Evolutionary conservation across 2,329 filamentous ascomycete genomes (phyloP).

Genomic region (Paecilomyces dactylethromorphus): DNA sequence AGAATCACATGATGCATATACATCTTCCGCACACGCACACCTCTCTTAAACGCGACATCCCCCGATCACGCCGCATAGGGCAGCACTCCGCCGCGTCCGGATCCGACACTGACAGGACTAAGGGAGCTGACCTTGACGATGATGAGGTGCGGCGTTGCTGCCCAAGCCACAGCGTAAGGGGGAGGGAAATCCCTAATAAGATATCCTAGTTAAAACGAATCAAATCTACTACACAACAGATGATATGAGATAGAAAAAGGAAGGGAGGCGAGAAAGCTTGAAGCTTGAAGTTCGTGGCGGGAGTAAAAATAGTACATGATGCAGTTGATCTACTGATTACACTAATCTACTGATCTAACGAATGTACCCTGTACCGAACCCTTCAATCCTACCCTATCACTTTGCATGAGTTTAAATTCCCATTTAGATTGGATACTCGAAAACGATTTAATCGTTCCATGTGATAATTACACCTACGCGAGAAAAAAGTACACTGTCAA

Average conservation of each 20-base stretch:
- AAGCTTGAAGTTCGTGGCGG: background rate
- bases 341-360: background rate
- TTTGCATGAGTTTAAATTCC: too few relatives aligned
- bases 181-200: background rate
- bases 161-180: too few relatives aligned
- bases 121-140: background rate
- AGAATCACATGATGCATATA: background rate
- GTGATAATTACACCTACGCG: too few relatives aligned
- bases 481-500: too few relatives aligned
- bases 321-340: too few relatives aligned
- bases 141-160: background rate
- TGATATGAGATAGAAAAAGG: background rate
- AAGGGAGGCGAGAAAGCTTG: background rate
- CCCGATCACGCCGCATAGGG: background rate
- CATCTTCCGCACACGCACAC: background rate
- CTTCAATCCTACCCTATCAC: too few relatives aligned
- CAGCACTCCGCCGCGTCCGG: background rate
- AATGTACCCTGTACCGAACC: background rate
- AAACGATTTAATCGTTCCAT: too few relatives aligned
- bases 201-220: background rate
- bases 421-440: too few relatives aligned
- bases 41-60: background rate
- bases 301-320: background rate
- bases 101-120: background rate
- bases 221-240: background rate